Base-by-base conservation (phyloP, 495 filamentous ascomycete species). In the Hyaloscypha variabilis region DNA sequence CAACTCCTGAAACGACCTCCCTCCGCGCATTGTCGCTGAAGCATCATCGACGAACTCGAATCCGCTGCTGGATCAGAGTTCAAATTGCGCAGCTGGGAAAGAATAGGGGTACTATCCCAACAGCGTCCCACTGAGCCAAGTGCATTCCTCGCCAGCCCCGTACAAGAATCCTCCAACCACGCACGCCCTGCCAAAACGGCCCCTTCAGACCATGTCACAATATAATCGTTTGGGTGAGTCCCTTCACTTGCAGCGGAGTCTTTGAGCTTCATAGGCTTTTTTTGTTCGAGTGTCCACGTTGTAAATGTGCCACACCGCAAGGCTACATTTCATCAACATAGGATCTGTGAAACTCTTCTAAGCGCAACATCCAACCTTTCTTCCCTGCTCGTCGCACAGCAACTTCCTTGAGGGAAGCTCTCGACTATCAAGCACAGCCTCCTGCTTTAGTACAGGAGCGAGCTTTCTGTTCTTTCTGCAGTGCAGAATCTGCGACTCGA, bases 361-460 rank as follows among this genome's bases (percentile, higher is more conserved):
- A 36, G 36, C 26, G 46, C 13, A 39, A 52, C 42, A 50, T 61
- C n/a, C 39, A 50, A 25, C 51, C 51, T 29, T 17, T 54, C n/a
- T 17, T 54, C n/a, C 8, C 21, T 54, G 51, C 64, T 30, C 49
- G 50, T 51, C 30, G 57, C 66, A 61, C 63, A 30, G 66, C 61
- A 64, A 23, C 61, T 54, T 56, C 60, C 63, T 56, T 55, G 55
- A 60, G 34, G 26, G 53, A 67, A 60, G 21, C 23, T 51, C 4
- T 46, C 17, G 39, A 25, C 2, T 4, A 6, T 61, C 64, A 28
- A 61, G 62, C 58, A 61, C 59, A 58, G 62, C 60, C 60, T 39
- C 65, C 61, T 64, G 67, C 60, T 64, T 25, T 62, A 67, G 68
- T 65, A 65, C 65, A 70, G 68, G 57, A 59, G 50, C 31, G 19